Evolutionary conservation across 1,284 basidiomycete genomes (phyloP), one percentile per base, ranked within the genome.

Genomic region (Fistulinella cinereoalba): DNA sequence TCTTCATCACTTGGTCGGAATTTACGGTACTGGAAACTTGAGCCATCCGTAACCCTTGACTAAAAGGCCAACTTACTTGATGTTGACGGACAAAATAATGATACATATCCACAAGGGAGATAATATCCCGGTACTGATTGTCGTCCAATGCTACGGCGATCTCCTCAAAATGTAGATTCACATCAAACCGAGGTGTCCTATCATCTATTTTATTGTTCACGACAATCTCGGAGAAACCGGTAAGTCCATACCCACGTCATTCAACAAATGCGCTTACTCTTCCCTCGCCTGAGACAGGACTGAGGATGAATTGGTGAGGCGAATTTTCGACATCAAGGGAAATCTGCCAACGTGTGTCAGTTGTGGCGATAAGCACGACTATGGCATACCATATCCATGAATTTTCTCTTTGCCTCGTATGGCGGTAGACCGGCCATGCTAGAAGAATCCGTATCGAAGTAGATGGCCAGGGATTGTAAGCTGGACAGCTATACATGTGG

Each of bases 61-160:
- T 12, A 6, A 45, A 21, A 22, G 13, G 24, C 19, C 22, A 19
- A 60, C 71, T 56, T 64, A 89, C 88, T 75, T 93, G 90, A 52
- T 89, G 88, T 56, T 92, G 91, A 44, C 97, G 84, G 39, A 86
- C 80, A 70, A 96, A 98, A 54, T 99, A 90, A 65, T 99, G 96
- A 70, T 97, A 98, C 76, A 98, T 92, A 66, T 99, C 96, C 51
- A 95, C 76, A 43, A 99, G 81, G 18, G 92, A 96, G 53, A 99
- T 91, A 12, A 81, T 84, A 67, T 99, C 94, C 38, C 93, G 83
- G 66, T 99, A 99, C 69, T 99, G 97, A 56, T 96, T 83, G 55
- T 94, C 85, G 64, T 99, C 96, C 47, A 99, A 72, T 11, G 88
- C 80, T 47, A 99, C 85, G 6, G 90, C 95, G 45, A 99, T 94